These are phyloP conservation scores for Gastrolobium villosum DNA, from an alignment of 306 rosid genomes.

Conservation along the genomic window DNA sequence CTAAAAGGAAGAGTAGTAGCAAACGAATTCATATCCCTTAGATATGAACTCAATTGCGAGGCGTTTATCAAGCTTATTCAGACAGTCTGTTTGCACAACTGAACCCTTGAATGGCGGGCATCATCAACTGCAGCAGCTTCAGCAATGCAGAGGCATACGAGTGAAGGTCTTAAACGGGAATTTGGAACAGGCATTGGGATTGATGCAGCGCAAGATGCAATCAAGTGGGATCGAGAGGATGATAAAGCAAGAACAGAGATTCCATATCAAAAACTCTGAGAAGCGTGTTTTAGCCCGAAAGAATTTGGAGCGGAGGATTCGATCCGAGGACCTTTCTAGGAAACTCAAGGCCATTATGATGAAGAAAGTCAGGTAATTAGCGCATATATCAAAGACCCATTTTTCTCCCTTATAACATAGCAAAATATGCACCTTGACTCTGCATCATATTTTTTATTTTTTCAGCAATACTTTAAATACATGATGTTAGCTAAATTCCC, in stretches of 20 bases:
- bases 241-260: constrained; percentile 70
- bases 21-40: background rate
- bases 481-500: constrained; percentile 30
- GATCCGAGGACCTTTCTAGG: constrained; percentile 77
- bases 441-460: background rate
- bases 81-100: constrained; percentile 42
- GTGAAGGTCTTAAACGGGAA: constrained; percentile 75
- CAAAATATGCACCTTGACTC: constrained; percentile 7
- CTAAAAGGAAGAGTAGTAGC: constrained; percentile 1
- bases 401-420: background rate
- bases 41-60: constrained; percentile 73
- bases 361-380: constrained; percentile 88
- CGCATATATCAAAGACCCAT: background rate
- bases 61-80: constrained; percentile 53
- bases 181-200: constrained; percentile 67
- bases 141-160: constrained; percentile 83
- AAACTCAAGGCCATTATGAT: constrained; percentile 79
- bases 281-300: constrained; percentile 82
- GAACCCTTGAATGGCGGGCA: constrained; percentile 46
- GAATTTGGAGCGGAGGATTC: constrained; percentile 67
- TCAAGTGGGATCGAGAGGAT: constrained; percentile 91
- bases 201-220: constrained; percentile 83
- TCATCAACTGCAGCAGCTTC: constrained; percentile 56
- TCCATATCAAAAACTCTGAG: constrained; percentile 92
- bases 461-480: background rate